Evolutionary conservation across 192 early-diverging fungal genomes (phyloP).

Genomic region (Glomus cerebriforme): DNA sequence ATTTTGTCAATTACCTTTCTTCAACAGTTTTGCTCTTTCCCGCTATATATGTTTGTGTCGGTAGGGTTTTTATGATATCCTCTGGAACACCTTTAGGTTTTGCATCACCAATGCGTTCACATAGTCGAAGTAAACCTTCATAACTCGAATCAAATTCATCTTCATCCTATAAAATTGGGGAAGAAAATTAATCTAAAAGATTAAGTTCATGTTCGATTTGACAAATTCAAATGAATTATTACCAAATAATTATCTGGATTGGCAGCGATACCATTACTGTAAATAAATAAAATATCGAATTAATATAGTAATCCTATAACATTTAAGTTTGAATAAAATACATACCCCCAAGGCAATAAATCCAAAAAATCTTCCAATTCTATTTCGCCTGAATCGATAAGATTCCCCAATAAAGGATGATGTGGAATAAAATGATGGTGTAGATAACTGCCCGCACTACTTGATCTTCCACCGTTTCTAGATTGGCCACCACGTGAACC

Average conservation of each 20-base stretch:
- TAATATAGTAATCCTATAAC: neutral
- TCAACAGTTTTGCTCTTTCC: slow-evolving; percentile 9
- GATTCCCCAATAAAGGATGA: slow-evolving; percentile 21
- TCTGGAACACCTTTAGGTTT: slow-evolving; percentile 40
- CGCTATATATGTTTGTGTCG: slow-evolving; percentile 1
- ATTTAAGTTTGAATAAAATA: neutral
- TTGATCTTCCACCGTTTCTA: neutral
- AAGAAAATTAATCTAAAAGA: neutral
- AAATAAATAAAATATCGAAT: neutral
- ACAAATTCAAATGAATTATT: neutral
- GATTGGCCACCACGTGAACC: slow-evolving; percentile 16
- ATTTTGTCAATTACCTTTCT: neutral
- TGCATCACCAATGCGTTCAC: slow-evolving; percentile 40
- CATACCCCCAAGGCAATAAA: slow-evolving; percentile 17
- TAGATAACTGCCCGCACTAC: slow-evolving; percentile 1
- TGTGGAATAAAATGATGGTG: slow-evolving; percentile 32
- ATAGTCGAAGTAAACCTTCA: slow-evolving; percentile 34
- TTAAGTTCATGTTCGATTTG: neutral
- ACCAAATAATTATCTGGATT: slow-evolving; percentile 35
- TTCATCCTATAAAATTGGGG: slow-evolving; percentile 32
- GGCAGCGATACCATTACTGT: slow-evolving; percentile 24
- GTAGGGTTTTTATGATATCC: slow-evolving; percentile 19
- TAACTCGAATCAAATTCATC: slow-evolving; percentile 43
- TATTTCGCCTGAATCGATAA: slow-evolving; percentile 23
- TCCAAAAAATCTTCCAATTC: slow-evolving; percentile 30